Conservation (phyloP, 345 rosid genomes). For the Conringia planisiliqua region DNA sequence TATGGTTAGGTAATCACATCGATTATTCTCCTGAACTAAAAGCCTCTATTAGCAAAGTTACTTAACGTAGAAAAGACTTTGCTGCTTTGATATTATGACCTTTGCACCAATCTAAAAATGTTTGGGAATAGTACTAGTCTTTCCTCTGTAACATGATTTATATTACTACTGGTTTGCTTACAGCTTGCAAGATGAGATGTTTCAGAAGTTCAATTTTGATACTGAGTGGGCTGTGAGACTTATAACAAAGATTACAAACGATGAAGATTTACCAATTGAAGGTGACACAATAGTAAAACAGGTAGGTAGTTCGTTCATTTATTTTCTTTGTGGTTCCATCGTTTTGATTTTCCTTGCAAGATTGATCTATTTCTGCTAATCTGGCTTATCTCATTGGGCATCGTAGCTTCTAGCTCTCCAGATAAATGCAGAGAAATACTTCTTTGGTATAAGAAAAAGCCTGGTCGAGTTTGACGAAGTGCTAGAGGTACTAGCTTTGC, state of each 20-base stretch:
- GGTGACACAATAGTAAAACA: constrained; percentile 82
- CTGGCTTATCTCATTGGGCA: constrained; percentile 10
- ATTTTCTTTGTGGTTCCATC: constrained; percentile 8
- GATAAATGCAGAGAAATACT: constrained; percentile 91
- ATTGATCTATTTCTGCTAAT: constrained; percentile 16
- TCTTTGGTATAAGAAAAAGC: constrained; percentile 86
- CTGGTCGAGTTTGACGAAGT: constrained; percentile 98
- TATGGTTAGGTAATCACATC: constrained; percentile 77
- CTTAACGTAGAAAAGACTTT: background rate
- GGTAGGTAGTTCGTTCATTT: constrained; percentile 38
- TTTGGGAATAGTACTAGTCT: background rate
- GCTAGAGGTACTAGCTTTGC: constrained; percentile 55
- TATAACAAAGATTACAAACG: constrained; percentile 75
- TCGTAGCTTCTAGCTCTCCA: constrained; percentile 80
- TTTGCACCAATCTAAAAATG: background rate
- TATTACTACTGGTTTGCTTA: background rate
- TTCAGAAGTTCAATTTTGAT: constrained; percentile 91
- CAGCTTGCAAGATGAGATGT: constrained; percentile 99
- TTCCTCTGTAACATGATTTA: background rate
- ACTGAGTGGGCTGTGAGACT: constrained; percentile 91
- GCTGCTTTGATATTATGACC: background rate
- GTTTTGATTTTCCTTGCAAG: background rate
- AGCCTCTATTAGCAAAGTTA: constrained; percentile 3
- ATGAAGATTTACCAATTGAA: constrained; percentile 87
- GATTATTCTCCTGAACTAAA: constrained; percentile 3